Conservation (phyloP, 257 asterid genomes). For the Ligustrum vulgare region DNA sequence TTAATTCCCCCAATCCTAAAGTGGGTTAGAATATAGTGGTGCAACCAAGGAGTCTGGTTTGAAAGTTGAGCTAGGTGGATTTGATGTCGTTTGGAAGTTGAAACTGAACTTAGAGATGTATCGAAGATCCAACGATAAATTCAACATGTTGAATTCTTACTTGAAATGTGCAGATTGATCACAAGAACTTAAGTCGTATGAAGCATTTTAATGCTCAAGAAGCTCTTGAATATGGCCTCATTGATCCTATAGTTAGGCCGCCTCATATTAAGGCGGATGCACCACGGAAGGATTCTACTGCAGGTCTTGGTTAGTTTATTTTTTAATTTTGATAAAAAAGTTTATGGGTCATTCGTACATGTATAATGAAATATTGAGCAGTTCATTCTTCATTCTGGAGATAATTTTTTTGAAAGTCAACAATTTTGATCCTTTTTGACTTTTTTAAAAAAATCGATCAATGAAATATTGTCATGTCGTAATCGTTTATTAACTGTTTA, state of each 20-base stretch:
- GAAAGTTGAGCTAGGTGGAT: too few species aligned
- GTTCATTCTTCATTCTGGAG: background rate
- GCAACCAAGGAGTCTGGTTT: too few species aligned
- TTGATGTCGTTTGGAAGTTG: too few species aligned
- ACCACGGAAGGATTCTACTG: conserved; percentile 40
- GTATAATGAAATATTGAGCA: background rate
- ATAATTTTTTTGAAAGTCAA: too few species aligned
- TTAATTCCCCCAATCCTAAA: too few species aligned
- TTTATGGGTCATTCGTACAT: background rate
- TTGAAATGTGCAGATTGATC: conserved; percentile 51
- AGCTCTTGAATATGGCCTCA: conserved; percentile 90
- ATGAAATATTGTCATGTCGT: too few species aligned
- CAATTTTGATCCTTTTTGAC: too few species aligned
- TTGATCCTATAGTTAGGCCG: conserved; percentile 77
- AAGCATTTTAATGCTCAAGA: conserved; percentile 71
- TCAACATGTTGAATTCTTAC: conserved; percentile 13
- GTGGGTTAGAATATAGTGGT: too few species aligned
- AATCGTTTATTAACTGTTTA: too few species aligned
- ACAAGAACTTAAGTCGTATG: conserved; percentile 63
- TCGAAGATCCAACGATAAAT: too few species aligned
- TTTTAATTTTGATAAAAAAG: background rate
- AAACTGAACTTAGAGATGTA: too few species aligned
- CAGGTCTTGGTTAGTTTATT: conserved; percentile 60
- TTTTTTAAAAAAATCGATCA: too few species aligned
- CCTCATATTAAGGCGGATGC: conserved; percentile 52